A percentile compares a stretch with the other conserved stretches of the same genome.
Conservation (phyloP, 2,329 filamentous ascomycete species). For the Talaromyces atroroseus region DNA sequence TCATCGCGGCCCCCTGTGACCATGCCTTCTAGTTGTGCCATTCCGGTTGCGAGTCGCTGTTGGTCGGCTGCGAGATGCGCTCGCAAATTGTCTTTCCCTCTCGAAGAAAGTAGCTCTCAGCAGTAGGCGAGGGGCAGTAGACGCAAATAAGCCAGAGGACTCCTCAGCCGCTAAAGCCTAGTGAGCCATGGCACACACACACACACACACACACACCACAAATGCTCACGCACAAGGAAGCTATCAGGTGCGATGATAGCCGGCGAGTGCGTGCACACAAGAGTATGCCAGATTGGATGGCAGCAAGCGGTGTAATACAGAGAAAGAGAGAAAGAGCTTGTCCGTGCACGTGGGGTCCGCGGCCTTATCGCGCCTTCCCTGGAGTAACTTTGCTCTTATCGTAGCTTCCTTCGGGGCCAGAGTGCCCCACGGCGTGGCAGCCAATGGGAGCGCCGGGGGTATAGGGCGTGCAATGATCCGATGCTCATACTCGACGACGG, state of each 20-base stretch:
- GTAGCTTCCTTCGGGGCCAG: neutral
- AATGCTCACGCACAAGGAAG: neutral
- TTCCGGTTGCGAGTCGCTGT: neutral
- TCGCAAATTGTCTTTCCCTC: neutral
- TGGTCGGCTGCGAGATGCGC: neutral
- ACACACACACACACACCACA: too few species aligned
- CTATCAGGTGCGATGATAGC: neutral
- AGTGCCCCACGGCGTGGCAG: neutral
- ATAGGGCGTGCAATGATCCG: conserved; percentile 13
- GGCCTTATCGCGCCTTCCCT: conserved; percentile 11
- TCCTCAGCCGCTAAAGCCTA: too few species aligned
- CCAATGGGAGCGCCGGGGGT: conserved; percentile 3
- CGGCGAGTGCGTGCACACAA: conserved; percentile 5
- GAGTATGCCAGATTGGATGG: conserved; percentile 6
- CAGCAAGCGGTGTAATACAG: too few species aligned
- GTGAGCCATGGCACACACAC: too few species aligned
- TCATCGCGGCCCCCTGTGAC: conserved; percentile 12
- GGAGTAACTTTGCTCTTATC: too few species aligned
- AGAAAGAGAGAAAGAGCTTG: neutral
- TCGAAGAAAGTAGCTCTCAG: neutral
- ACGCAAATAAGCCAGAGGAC: neutral
- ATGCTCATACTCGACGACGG: conserved; percentile 11
- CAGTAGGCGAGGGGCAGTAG: neutral
- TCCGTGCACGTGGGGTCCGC: conserved; percentile 12
- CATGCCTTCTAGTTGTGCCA: neutral